Percentiles rank a stretch among this genome's conserved stretches.
Evolutionary conservation across 2,329 filamentous ascomycete species (phyloP).

Genomic region (Monilinia polystroma): DNA sequence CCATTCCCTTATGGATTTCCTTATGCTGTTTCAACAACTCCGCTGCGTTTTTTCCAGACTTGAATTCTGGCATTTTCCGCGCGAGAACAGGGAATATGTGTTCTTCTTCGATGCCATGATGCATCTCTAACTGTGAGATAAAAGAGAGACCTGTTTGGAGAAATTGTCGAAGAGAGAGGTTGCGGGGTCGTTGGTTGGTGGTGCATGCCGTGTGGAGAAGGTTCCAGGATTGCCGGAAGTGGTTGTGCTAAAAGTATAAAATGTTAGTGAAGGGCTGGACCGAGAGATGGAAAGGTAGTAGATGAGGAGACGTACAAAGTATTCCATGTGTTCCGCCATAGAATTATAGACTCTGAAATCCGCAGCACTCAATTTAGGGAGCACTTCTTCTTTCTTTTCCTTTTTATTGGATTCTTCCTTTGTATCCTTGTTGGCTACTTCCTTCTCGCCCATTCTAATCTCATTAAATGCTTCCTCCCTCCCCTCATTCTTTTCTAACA

Average conservation of each 20-base stretch:
- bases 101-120: slow-evolving; percentile 81
- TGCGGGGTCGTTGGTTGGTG: slow-evolving; percentile 56
- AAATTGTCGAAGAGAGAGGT: slow-evolving; percentile 68
- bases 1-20: slow-evolving; percentile 75
- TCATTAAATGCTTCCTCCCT: slow-evolving; percentile 51
- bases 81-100: slow-evolving; percentile 79
- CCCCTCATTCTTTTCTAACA: slow-evolving; percentile 42
- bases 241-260: slow-evolving; percentile 58
- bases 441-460: slow-evolving; percentile 21
- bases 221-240: slow-evolving; percentile 75
- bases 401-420: slow-evolving; percentile 30
- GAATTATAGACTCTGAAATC: slow-evolving; percentile 62
- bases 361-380: slow-evolving; percentile 55
- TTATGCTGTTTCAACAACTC: slow-evolving; percentile 72
- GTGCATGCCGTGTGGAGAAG: slow-evolving; percentile 65
- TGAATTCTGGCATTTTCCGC: slow-evolving; percentile 75
- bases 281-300: not conserved
- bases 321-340: slow-evolving; percentile 63
- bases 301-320: slow-evolving; percentile 49
- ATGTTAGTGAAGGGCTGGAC: not conserved
- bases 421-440: slow-evolving; percentile 26
- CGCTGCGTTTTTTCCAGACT: slow-evolving; percentile 49
- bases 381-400: slow-evolving; percentile 29
- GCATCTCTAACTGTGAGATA: slow-evolving; percentile 65
- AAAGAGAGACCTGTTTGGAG: slow-evolving; percentile 68